Conservation (phyloP, 176 grass and related monocot species). For the Otatea glauca region DNA sequence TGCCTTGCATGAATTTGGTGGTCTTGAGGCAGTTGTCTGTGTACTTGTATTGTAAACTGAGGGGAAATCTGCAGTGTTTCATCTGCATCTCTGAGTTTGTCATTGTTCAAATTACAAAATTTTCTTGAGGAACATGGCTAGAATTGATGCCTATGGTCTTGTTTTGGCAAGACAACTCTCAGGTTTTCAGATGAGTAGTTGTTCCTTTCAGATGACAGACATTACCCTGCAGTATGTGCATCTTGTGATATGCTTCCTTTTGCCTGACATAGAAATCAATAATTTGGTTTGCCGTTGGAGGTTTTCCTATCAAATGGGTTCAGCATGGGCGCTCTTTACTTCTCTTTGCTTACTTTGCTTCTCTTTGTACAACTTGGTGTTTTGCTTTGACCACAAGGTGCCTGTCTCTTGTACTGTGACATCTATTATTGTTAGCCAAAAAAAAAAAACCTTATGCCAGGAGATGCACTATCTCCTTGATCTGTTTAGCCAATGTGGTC, state of each 20-base stretch:
- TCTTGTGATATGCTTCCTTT: background rate
- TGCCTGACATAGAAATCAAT: background rate
- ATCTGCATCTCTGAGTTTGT: constrained; percentile 40
- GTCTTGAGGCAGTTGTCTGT: constrained; percentile 38
- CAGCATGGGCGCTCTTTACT: background rate
- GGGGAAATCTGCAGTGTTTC: constrained; percentile 41
- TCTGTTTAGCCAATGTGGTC: background rate
- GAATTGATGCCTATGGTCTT: background rate
- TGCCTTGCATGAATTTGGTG: constrained; percentile 22
- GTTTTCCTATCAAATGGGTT: background rate
- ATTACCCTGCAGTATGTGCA: background rate
- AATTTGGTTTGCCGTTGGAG: background rate
- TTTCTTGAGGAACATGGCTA: background rate
- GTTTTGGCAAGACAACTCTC: background rate
- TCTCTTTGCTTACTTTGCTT: background rate
- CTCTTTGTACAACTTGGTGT: background rate
- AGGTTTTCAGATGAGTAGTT: background rate
- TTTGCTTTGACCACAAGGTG: background rate
- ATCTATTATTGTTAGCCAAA: background rate
- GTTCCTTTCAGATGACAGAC: background rate
- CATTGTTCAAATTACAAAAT: background rate
- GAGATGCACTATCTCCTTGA: background rate
- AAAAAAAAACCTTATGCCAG: background rate
- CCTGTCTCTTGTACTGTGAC: background rate
- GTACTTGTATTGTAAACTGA: constrained; percentile 55